Base-by-base conservation (phyloP, 2,329 filamentous ascomycete genomes). In the Harringtonia aguacate region DNA sequence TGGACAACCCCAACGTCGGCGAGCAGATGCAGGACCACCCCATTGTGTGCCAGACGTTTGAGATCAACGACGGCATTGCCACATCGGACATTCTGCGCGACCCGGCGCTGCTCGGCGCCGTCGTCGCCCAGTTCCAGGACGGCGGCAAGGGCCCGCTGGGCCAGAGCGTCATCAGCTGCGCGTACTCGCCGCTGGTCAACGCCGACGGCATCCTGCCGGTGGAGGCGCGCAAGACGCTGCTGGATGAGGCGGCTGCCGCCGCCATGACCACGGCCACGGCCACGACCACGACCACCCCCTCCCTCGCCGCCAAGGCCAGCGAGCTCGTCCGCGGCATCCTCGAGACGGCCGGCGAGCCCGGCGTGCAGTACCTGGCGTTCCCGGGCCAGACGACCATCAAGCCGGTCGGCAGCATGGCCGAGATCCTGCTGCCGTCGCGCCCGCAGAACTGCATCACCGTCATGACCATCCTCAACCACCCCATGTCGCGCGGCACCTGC, bases 401-500 rank as follows among this genome's bases (percentile, higher is more conserved):
- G 17, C 10, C 9, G 14, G 31, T 20, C 10, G 18, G 24, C 21
- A 12, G 14, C 13, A 40, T 40, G 28, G 28, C 39, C 4, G 39
- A 24, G 8, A 40, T 42, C 3, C 21, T 35, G 22, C 13, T n/a
- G 3, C 4, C 50, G 50, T 2, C 55, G 57, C 24, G 55, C 53
- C 3, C 57, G 1, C 56, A 62, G 46, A 68, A 76, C 48, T 73
- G 71, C 51, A 63, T 75, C 37, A 69, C 70, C 14, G 69, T 40
- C n/a, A 40, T 40, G 39, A 40, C 29, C 9, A 18, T 40, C 14
- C 29, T 40, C 17, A 40, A 70, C 13, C 76, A 78, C 46, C 75
- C 75, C 0, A 70, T 72, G 50, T 74, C 70, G 3, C 67, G 75
- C 1, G 76, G 76, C 7, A 62, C 66, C 27, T 68, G 76, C 45